Conservation (phyloP, 2,329 filamentous ascomycete species). For the Xylogone sp. region DNA sequence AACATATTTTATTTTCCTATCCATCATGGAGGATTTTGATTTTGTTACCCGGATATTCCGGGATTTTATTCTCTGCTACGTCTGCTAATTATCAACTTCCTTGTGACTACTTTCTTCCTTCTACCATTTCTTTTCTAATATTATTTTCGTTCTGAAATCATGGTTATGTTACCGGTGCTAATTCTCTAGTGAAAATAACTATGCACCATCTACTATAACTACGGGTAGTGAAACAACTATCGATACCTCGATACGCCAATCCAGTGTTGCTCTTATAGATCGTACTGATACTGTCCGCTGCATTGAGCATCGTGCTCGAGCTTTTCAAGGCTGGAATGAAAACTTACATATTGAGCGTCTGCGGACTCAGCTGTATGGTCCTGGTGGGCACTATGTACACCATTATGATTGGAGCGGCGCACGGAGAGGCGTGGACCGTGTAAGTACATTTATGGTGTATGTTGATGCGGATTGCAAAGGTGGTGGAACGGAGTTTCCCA, state of each 20-base stretch:
- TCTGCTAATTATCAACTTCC: too few species aligned
- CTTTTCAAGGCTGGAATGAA: constrained; percentile 56
- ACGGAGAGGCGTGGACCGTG: constrained; percentile 34
- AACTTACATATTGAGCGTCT: constrained; percentile 56
- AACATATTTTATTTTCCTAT: background rate
- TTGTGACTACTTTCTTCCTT: background rate
- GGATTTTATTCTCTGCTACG: background rate
- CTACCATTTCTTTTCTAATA: background rate
- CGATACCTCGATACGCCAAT: constrained; percentile 46
- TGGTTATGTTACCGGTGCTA: too few species aligned
- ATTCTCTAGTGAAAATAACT: constrained; percentile 38
- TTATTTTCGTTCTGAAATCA: background rate
- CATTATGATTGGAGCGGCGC: constrained; percentile 56
- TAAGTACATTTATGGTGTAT: constrained; percentile 62
- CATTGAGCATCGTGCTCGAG: constrained; percentile 52
- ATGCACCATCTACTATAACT: constrained; percentile 50
- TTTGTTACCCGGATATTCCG: background rate
- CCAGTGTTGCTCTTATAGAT: constrained; percentile 44
- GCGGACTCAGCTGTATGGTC: constrained; percentile 58
- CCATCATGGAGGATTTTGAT: too few species aligned
- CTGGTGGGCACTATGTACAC: constrained; percentile 54
- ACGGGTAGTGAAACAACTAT: constrained; percentile 41
- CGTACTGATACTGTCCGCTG: constrained; percentile 49
- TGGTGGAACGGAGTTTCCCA: constrained; percentile 58
- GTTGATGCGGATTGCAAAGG: constrained; percentile 48